Base-by-base conservation (phyloP, 2,329 filamentous ascomycete species). In the Oidium heveae region DNA sequence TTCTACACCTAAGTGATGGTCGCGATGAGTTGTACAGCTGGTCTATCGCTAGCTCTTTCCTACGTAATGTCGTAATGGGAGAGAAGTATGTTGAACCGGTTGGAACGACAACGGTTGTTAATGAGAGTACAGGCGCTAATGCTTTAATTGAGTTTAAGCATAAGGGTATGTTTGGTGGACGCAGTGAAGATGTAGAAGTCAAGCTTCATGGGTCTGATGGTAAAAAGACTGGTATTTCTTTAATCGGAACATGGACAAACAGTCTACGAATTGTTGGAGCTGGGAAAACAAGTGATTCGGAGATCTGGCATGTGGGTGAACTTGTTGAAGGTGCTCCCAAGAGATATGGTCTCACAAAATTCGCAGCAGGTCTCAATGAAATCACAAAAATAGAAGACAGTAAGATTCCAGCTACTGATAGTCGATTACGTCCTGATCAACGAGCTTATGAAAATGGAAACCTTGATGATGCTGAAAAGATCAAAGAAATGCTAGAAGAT, bases 61-160 rank as follows among this genome's bases (percentile, higher is more conserved):
- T 98, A 55, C 80, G 91, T 51, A 98, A 98, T 65, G 86, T 98
- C 54, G 93, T 98, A 55, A 89, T 94, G 62, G 91, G 91, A 41
- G 91, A 98, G 68, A 98, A 96, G 68, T 98, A 98, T 65, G 80
- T 96, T 13, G 91, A 98, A 68, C 91, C 91, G 0, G 86, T 93
- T 0, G 88, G 88, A 49, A 86, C 77, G 46, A 91, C 96, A 85
- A 79, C 81, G 24, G 77, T 98, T 36, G 70, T 77, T 59, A 89
- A 89, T 65, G 91, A 98, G 63, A 82, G 76, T 5, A 86, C 81
- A 0, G 86, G 88, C 8, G 79, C 84, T 60, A 88, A 86, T 65
- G 85, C 87, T 0, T 74, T 82, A n/a, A 79, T 86, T 50, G 87
- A 89, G 56, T 98, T 98, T 71, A 93, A 91, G 65, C 79, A 82